Evolutionary conservation across 2,329 filamentous ascomycete genomes (phyloP), one percentile per base, ranked within the genome.

Genomic region (Trichoderma sp.): DNA sequence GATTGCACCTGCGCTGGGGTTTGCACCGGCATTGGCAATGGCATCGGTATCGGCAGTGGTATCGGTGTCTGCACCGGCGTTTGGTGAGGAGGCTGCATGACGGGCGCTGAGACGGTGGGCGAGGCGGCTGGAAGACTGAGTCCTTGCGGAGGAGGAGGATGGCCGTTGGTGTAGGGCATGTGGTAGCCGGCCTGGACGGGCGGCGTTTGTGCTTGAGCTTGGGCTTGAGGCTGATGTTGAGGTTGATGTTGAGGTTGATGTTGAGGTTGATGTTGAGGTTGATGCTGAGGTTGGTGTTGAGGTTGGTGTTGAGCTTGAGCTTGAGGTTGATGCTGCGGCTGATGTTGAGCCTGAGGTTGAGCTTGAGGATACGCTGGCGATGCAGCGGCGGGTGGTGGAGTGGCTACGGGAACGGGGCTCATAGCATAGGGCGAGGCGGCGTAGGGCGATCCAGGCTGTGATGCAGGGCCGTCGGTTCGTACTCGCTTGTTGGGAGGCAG

Each of bases 401-500:
- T 81, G 3, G 75, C 76, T 6, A 76, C 73, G 26, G 78, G 72
- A 45, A 74, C 75, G 21, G 83, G 83, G 64, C 81, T 83, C 69
- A 80, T 77, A 7, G 77, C 76, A 69, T 81, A 85, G 70, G 82
- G 78, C 68, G 85, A 81, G 70, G 79, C 76, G 68, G 81, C 80
- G 72, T 87, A 88, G 0, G 87, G 86, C 41, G 87, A 90, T 58
- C 80, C 82, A 65, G 89, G 88, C 69, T 89, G 88, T 30, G 90
- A 88, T n/a, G 82, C 78, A 41, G 88, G 85, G 65, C 88, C 88
- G 59, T 89, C 74, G 85, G 88, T 74, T 67, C 75, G 72, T 30
- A 74, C 71, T 72, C 90, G 85, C 79, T 95, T 94, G 66, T 85
- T 86, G 17, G 91, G 88, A 56, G 90, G 90, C 56, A 89, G 85